phyloP scores from a whole-genome alignment of 164 flowering plant species.

The Sedum album region DNA sequence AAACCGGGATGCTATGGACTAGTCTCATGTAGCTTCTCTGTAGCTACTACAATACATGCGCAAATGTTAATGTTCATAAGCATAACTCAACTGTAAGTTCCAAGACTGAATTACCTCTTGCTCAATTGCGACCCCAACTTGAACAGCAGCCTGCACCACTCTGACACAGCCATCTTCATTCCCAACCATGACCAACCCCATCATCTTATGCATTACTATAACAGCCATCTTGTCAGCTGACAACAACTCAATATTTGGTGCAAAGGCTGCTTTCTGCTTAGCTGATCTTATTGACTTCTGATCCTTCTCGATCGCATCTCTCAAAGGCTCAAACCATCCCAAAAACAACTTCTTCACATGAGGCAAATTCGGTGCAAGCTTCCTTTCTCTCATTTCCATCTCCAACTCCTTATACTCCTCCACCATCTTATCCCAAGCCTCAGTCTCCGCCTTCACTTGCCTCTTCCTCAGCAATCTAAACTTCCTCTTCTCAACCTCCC shows the following conservation, averaged over 20 bases:
- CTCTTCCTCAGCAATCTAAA: constrained; percentile 54
- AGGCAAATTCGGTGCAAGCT: constrained; percentile 81
- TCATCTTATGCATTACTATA: constrained; percentile 93
- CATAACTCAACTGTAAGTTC: background rate
- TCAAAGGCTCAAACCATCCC: constrained; percentile 91
- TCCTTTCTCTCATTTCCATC: constrained; percentile 72
- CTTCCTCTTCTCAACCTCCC: constrained; percentile 38
- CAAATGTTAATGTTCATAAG: background rate
- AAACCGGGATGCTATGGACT: background rate
- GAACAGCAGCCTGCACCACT: constrained; percentile 73
- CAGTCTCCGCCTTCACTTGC: constrained; percentile 76
- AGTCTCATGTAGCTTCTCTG: background rate
- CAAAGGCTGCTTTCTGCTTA: constrained; percentile 54
- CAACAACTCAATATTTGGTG: constrained; percentile 52
- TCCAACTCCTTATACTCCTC: constrained; percentile 67
- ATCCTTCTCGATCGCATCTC: constrained; percentile 54
- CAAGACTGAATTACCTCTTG: constrained; percentile 46
- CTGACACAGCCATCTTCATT: constrained; percentile 48
- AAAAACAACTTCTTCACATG: constrained; percentile 56
- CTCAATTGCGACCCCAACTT: constrained; percentile 79
- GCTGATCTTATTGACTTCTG: constrained; percentile 38
- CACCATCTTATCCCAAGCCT: constrained; percentile 79
- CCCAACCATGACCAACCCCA: constrained; percentile 66
- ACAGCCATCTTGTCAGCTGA: constrained; percentile 90
- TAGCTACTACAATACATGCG: background rate